Percentiles rank a stretch among this genome's conserved stretches.
These are phyloP conservation scores for Acer negundo DNA, from an alignment of 345 rosid species.

Conservation along the genomic window DNA sequence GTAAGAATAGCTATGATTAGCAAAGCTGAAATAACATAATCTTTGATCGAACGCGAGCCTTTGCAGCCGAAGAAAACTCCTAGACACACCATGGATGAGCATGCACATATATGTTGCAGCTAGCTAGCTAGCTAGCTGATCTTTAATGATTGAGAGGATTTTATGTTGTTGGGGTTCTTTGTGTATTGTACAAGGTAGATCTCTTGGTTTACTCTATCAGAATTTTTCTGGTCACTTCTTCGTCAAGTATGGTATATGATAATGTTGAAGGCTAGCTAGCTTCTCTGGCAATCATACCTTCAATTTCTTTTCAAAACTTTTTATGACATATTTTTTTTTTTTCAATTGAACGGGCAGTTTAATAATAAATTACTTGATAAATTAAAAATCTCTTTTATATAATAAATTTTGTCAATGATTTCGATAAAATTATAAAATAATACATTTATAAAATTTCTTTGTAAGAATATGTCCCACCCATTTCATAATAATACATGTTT, in stretches of 20 bases:
- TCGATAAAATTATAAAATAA: too few relatives aligned
- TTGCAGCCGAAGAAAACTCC: conserved; percentile 40
- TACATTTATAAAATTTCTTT: too few relatives aligned
- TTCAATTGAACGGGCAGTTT: too few relatives aligned
- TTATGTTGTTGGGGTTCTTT: conserved; percentile 5
- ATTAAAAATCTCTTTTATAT: too few relatives aligned
- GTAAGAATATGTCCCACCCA: too few relatives aligned
- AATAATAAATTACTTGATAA: too few relatives aligned
- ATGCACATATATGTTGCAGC: neutral
- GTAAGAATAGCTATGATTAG: conserved; percentile 37
- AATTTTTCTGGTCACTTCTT: conserved; percentile 24
- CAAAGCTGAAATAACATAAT: conserved; percentile 36
- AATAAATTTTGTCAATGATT: too few relatives aligned
- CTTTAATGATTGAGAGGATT: neutral
- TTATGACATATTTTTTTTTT: neutral
- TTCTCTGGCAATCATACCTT: neutral
- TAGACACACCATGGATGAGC: conserved; percentile 41
- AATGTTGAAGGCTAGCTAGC: neutral
- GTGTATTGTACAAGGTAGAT: conserved; percentile 7
- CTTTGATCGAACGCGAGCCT: conserved; percentile 22
- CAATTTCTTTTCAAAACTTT: neutral
- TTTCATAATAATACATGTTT: too few relatives aligned
- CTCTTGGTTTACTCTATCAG: neutral
- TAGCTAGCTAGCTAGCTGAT: neutral
- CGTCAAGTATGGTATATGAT: conserved; percentile 33